These are phyloP conservation scores for Malus sieversii DNA, from an alignment of 306 rosid species.

Conservation along the genomic window DNA sequence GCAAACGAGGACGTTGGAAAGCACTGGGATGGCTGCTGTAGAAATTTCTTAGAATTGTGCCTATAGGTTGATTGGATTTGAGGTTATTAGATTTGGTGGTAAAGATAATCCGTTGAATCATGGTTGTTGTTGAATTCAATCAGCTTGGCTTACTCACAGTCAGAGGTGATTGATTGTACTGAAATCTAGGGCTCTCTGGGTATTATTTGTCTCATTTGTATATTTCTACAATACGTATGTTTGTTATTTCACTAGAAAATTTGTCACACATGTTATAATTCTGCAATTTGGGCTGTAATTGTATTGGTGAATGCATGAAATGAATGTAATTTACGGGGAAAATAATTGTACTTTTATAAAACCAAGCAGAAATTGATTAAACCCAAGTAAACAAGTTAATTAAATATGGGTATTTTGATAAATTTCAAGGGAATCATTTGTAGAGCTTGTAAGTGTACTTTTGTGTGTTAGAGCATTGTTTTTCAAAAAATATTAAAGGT, in stretches of 20 bases:
- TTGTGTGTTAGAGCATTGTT: not conserved
- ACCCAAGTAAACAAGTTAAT: not conserved
- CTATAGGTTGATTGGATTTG: not conserved
- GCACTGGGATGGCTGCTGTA: not conserved
- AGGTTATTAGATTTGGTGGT: not conserved
- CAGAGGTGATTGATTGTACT: not conserved
- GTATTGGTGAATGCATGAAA: not conserved
- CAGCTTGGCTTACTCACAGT: not conserved
- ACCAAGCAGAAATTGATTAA: not conserved
- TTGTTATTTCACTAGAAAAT: not conserved
- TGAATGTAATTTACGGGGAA: not conserved
- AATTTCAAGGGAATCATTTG: not conserved
- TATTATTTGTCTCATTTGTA: not conserved
- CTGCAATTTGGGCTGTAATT: not conserved
- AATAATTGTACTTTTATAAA: not conserved
- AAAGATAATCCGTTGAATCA: not conserved
- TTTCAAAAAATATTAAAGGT: not conserved
- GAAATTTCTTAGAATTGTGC: not conserved
- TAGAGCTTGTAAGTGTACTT: not conserved
- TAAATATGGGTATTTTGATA: not conserved
- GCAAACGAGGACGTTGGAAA: not conserved
- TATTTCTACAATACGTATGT: not conserved
- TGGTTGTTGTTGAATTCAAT: not conserved
- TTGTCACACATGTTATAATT: not conserved
- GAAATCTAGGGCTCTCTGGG: not conserved